Conservation (phyloP, 345 rosid species). For the Lepidium aucheri region DNA sequence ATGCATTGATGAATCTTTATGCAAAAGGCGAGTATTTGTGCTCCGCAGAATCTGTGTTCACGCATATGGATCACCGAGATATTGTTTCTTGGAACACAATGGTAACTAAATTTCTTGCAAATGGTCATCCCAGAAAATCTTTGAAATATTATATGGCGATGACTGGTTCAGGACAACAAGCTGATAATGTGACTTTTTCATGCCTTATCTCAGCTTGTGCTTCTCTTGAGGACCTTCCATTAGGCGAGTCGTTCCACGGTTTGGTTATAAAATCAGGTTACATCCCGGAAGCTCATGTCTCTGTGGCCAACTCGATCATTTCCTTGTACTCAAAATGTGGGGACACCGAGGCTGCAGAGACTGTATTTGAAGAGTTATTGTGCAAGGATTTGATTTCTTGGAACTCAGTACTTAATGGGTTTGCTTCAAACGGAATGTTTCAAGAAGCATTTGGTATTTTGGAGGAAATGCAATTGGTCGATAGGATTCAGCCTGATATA, state of each 20-base stretch:
- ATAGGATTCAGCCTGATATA: conserved; percentile 30
- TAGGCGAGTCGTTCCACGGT: conserved; percentile 38
- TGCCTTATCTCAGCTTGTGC: conserved; percentile 46
- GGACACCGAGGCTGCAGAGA: conserved; percentile 32
- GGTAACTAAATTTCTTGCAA: conserved; percentile 40
- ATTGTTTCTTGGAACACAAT: conserved; percentile 59
- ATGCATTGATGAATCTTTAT: conserved; percentile 49
- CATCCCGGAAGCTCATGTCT: conserved; percentile 14
- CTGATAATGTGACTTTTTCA: conserved; percentile 41
- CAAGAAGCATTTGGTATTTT: conserved; percentile 36
- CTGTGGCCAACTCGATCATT: conserved; percentile 51
- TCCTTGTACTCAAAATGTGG: conserved; percentile 43
- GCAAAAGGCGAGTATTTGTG: conserved; percentile 46
- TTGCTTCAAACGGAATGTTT: conserved; percentile 36
- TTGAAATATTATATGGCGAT: conserved; percentile 38
- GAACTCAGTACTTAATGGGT: conserved; percentile 50
- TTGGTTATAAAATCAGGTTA: conserved; percentile 35
- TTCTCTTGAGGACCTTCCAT: conserved; percentile 28
- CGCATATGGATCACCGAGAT: conserved; percentile 34
- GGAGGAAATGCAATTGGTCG: conserved; percentile 34
- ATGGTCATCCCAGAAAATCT: conserved; percentile 31
- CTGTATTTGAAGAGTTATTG: conserved; percentile 27
- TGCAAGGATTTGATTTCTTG: conserved; percentile 41
- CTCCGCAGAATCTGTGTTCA: conserved; percentile 35
- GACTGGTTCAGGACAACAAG: conserved; percentile 31